Percentiles rank a stretch among this genome's conserved stretches.
Evolutionary conservation across 1,284 basidiomycete species (phyloP).

Genomic region (Paramarasmius palmivorus): DNA sequence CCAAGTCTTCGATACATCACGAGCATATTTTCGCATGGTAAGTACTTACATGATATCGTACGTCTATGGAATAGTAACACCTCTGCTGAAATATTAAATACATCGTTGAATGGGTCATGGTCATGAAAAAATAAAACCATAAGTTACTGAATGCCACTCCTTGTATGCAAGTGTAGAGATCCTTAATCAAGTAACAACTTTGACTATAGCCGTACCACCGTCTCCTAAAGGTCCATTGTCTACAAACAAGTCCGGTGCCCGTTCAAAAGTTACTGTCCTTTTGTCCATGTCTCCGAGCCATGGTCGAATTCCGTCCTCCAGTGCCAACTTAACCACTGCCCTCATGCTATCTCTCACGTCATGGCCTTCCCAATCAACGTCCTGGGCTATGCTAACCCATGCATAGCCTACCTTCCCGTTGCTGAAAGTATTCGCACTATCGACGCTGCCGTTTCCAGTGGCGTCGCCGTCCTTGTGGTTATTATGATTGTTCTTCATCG

Average conservation of each 20-base stretch:
- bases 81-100: too few relatives aligned
- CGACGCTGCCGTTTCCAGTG: slow-evolving; percentile 23
- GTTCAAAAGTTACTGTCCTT: slow-evolving; percentile 38
- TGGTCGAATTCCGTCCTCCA: slow-evolving; percentile 45
- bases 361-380: slow-evolving; percentile 79
- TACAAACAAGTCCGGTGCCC: slow-evolving; percentile 36
- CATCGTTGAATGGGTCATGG: too few relatives aligned
- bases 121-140: too few relatives aligned
- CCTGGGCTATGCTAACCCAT: slow-evolving; percentile 72
- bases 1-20: too few relatives aligned
- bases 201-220: slow-evolving; percentile 26
- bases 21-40: too few relatives aligned
- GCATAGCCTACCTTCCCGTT: slow-evolving; percentile 61
- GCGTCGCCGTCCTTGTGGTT: slow-evolving; percentile 19
- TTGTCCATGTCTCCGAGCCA: slow-evolving; percentile 28
- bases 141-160: too few relatives aligned
- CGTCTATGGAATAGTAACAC: too few relatives aligned
- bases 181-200: slow-evolving; percentile 21
- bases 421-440: slow-evolving; percentile 16
- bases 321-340: slow-evolving; percentile 53
- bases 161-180: too few relatives aligned
- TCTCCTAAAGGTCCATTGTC: slow-evolving; percentile 18
- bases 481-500: slow-evolving; percentile 39
- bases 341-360: slow-evolving; percentile 66
- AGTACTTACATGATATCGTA: too few relatives aligned